Percentiles rank a stretch among this genome's conserved stretches.
Evolutionary conservation across 2,329 filamentous ascomycete genomes (phyloP).

Genomic region (Pyrenochaeta sp.): DNA sequence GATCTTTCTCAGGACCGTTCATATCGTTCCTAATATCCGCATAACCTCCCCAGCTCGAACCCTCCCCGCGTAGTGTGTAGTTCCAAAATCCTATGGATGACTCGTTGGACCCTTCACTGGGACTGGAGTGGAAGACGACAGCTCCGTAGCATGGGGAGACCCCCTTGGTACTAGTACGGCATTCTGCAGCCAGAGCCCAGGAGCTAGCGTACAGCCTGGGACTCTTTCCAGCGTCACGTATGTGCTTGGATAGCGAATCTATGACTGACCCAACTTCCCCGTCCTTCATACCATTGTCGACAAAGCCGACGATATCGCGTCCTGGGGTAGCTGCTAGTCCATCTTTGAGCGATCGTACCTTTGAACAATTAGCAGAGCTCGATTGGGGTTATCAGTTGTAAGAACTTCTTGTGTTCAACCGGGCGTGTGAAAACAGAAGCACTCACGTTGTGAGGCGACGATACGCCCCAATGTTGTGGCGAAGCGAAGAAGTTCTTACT

Average conservation of each 20-base stretch:
- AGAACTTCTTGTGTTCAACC: not conserved
- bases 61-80: constrained; percentile 30
- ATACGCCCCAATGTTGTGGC: constrained; percentile 29
- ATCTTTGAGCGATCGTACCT: constrained; percentile 31
- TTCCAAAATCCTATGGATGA: constrained; percentile 31
- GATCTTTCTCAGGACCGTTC: constrained; percentile 23
- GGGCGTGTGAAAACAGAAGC: not conserved
- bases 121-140: constrained; percentile 30
- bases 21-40: constrained; percentile 24
- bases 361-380: not conserved
- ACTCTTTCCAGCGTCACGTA: constrained; percentile 27
- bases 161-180: constrained; percentile 17
- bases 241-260: constrained; percentile 23
- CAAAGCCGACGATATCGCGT: constrained; percentile 31
- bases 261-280: constrained; percentile 31
- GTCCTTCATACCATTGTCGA: constrained; percentile 35
- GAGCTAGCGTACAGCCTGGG: constrained; percentile 18
- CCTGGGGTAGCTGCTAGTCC: constrained; percentile 20
- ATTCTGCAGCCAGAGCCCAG: constrained; percentile 21
- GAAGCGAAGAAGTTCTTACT: constrained; percentile 35
- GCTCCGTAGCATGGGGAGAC: constrained; percentile 28
- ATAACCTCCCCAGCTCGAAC: not conserved
- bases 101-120: constrained; percentile 39
- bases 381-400: not conserved
- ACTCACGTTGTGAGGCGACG: constrained; percentile 32